A percentile compares a stretch with the other conserved stretches of the same genome.
Evolutionary conservation across 2,329 filamentous ascomycete species (phyloP).

Genomic region (Colletotrichum shisoi): DNA sequence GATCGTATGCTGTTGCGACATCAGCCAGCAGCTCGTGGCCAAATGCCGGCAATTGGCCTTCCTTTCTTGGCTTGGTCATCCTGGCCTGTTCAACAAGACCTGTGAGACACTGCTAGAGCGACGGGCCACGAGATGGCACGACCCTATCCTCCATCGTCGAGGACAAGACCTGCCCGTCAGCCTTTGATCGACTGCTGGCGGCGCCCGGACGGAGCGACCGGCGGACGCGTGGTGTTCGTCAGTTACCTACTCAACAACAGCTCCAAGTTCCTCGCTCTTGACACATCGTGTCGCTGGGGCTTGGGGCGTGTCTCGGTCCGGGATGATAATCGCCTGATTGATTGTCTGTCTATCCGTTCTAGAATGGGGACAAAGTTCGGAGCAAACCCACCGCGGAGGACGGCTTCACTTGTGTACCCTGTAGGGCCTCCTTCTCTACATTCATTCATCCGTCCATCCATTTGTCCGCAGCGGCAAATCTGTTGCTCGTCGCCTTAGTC

Average conservation of each 20-base stretch:
- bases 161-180: slow-evolving; percentile 21
- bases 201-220: too few relatives aligned
- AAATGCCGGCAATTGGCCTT: slow-evolving; percentile 10
- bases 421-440: too few relatives aligned
- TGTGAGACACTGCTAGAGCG: neutral
- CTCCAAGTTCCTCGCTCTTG: neutral
- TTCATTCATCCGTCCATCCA: neutral
- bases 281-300: neutral
- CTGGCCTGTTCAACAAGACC: slow-evolving; percentile 3
- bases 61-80: neutral
- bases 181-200: neutral
- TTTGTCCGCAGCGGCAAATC: neutral
- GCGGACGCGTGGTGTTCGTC: neutral
- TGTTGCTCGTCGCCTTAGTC: too few relatives aligned
- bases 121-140: neutral
- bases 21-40: slow-evolving; percentile 17
- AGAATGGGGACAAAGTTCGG: neutral
- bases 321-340: neutral
- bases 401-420: neutral
- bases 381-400: neutral
- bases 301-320: slow-evolving; percentile 1
- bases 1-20: neutral
- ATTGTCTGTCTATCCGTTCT: neutral
- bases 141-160: slow-evolving; percentile 4
- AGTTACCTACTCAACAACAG: neutral